phyloP scores from a whole-genome alignment of 208 protist species.

The Leishmania tarentolae region DNA sequence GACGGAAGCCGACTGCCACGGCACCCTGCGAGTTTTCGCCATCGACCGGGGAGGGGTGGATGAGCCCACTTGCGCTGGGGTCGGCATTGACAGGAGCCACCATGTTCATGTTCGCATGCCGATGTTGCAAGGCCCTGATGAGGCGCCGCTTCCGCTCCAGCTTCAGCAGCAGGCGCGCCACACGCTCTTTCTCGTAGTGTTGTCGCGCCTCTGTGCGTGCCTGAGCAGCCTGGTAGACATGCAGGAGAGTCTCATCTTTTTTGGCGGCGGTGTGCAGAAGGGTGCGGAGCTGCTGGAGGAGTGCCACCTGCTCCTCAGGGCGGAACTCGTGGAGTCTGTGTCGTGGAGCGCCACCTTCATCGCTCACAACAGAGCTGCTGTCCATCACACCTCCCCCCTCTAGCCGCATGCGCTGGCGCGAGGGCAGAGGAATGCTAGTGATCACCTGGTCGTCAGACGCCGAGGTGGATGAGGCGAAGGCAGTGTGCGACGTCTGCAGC shows the following conservation, averaged over 20 bases:
- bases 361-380: background rate
- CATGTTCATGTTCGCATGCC: slow-evolving; percentile 7
- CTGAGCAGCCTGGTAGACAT: slow-evolving; percentile 49
- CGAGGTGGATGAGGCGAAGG: background rate
- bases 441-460: background rate
- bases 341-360: background rate
- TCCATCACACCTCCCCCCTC: slow-evolving; percentile 3
- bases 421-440: background rate
- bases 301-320: slow-evolving; percentile 20
- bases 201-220: slow-evolving; percentile 35
- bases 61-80: slow-evolving; percentile 1
- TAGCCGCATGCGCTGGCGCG: background rate
- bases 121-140: slow-evolving; percentile 27
- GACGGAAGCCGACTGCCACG: slow-evolving; percentile 5
- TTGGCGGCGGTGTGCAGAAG: slow-evolving; percentile 58
- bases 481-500: slow-evolving; percentile 23
- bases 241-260: slow-evolving; percentile 61
- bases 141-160: slow-evolving; percentile 31
- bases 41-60: slow-evolving; percentile 18
- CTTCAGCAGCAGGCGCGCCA: slow-evolving; percentile 26
- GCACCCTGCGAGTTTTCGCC: slow-evolving; percentile 13
- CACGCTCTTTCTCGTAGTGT: slow-evolving; percentile 22
- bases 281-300: slow-evolving; percentile 44
- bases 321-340: slow-evolving; percentile 8
- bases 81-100: background rate